Base-by-base conservation (phyloP, 2,329 filamentous ascomycete species). In the Pseudocercospora fuligena region DNA sequence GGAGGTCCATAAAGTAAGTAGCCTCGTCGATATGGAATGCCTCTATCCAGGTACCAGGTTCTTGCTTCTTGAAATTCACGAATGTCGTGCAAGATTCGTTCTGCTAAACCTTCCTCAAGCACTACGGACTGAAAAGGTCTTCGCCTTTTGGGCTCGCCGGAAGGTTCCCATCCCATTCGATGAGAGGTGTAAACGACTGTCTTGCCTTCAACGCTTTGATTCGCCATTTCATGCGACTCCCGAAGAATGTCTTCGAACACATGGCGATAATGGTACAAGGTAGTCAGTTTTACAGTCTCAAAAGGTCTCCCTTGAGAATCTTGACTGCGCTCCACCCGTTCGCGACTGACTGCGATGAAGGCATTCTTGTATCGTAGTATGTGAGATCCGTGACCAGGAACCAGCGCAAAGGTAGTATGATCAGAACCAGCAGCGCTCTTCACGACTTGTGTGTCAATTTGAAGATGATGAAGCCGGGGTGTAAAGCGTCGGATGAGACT, bases 41-140 rank as follows among this genome's bases (percentile, higher is more conserved):
- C 94, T n/a, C 94, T 89, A 74, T 97, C 93, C 59, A 93, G 88
- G 76, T 97, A 97, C 94, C 94, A 97, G 70, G 90, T 88, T 65
- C 92, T 88, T 43, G 91, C 90, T 1, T 83, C 82, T 61, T 97
- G 83, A 74, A 97, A 97, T 72, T 95, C 92, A 74, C 88, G 86
- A 8, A 97, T 90, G 74, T 97, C 94, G 33, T 84, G 85, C 3
- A 96, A 87, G 43, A 97, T 90, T 54, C 85, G 83, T 77, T 97
- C 92, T 75, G 94, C 92, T 61, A 98, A 87, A 0, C 94, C 94
- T 65, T 89, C 82, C 70, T 96, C 93, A 21, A 97, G 82, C 5
- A 98, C 88, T 5, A 99, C 95, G 1, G 94, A 97, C 11, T 90
- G 89, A 14, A 98, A 82, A 0, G 95, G 94, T 36, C 95, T 86